A percentile compares a stretch with the other conserved stretches of the same genome.
Evolutionary conservation across 306 rosid species (phyloP).

Genomic region (Cicer arietinum): DNA sequence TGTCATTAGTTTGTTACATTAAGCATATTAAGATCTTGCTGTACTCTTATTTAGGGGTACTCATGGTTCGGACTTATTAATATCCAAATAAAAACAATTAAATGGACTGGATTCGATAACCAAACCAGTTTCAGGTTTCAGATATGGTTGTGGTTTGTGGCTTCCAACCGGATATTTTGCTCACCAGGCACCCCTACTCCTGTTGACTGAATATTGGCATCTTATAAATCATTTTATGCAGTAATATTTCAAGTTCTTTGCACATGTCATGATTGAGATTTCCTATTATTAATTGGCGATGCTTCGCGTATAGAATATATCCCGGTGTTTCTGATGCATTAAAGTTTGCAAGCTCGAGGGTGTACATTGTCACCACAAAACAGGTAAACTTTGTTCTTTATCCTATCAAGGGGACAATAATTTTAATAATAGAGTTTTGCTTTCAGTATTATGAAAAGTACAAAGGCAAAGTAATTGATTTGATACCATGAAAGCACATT

Average conservation of each 20-base stretch:
- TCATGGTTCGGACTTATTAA: background rate
- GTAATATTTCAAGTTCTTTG: constrained; percentile 20
- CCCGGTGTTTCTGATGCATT: constrained; percentile 93
- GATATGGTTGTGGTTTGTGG: background rate
- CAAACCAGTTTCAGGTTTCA: background rate
- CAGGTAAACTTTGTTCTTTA: constrained; percentile 54
- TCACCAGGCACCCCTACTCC: background rate
- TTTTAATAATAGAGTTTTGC: constrained; percentile 3
- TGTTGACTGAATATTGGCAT: constrained; percentile 4
- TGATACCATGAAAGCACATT: background rate
- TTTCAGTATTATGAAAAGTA: constrained; percentile 34
- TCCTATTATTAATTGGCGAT: constrained; percentile 32
- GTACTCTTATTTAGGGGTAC: background rate
- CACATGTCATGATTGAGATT: constrained; percentile 25
- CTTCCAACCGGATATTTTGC: background rate
- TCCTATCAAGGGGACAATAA: constrained; percentile 24
- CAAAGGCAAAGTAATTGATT: constrained; percentile 7
- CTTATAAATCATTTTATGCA: constrained; percentile 27
- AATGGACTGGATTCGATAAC: background rate
- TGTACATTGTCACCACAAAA: constrained; percentile 82
- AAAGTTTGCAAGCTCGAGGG: constrained; percentile 75
- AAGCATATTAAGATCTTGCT: constrained; percentile 19
- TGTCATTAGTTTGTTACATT: constrained; percentile 4
- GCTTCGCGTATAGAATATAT: constrained; percentile 61
- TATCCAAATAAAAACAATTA: background rate